phyloP scores from a whole-genome alignment of 2,329 filamentous ascomycete genomes.

The Amauroascus verrucosus region DNA sequence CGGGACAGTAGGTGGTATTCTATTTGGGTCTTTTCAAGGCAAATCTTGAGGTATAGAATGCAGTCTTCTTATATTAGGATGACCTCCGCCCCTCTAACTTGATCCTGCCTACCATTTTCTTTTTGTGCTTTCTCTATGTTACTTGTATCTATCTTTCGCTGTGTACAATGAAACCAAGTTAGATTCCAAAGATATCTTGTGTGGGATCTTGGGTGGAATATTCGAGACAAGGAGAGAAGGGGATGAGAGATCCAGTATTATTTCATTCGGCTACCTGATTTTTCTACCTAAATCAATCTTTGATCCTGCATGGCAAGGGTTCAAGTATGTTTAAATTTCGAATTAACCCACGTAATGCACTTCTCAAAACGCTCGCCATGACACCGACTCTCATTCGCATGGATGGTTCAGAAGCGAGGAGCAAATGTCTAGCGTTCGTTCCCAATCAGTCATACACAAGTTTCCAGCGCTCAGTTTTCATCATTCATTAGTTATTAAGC shows the following conservation, averaged over 20 bases:
- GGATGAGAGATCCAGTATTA: background rate
- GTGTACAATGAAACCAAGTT: slow-evolving; percentile 3
- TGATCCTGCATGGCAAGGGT: background rate
- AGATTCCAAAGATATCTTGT: background rate
- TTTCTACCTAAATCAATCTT: background rate
- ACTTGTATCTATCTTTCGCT: background rate
- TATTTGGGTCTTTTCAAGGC: background rate
- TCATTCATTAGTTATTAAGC: background rate
- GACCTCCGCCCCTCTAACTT: background rate
- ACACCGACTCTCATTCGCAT: background rate
- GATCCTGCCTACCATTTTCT: background rate
- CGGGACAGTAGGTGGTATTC: slow-evolving; percentile 64
- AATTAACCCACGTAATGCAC: background rate
- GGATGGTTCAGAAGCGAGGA: background rate
- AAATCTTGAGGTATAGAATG: slow-evolving; percentile 7
- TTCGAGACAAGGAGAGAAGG: background rate
- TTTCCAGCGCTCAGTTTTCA: background rate
- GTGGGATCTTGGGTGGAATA: background rate
- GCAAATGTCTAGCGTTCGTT: background rate
- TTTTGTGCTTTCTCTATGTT: background rate
- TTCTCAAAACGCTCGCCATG: background rate
- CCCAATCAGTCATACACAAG: slow-evolving; percentile 1
- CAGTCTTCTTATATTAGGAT: background rate
- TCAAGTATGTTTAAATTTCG: background rate
- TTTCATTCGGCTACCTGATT: background rate